These are phyloP conservation scores for Talaromyces sp. DNA, from an alignment of 2,329 filamentous ascomycete genomes.

Conservation along the genomic window DNA sequence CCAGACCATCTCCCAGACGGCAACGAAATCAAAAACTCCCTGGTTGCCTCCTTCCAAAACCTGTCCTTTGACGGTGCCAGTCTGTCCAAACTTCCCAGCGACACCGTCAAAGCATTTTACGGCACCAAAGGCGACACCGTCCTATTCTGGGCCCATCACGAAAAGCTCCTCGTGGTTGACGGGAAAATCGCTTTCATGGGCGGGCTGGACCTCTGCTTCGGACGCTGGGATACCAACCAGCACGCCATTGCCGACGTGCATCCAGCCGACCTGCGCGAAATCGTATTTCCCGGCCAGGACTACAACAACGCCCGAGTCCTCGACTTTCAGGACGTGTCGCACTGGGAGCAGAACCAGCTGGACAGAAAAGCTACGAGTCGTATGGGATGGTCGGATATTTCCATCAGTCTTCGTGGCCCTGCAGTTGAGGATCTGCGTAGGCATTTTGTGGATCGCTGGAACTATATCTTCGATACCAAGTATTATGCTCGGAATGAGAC, in stretches of 20 bases:
- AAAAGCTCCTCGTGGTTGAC: constrained; percentile 83
- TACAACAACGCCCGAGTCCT: constrained; percentile 85
- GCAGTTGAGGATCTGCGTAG: constrained; percentile 68
- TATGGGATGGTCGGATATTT: constrained; percentile 91
- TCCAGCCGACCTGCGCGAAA: constrained; percentile 67
- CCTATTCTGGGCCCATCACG: constrained; percentile 88
- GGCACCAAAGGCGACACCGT: constrained; percentile 76
- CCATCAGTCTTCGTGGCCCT: constrained; percentile 68
- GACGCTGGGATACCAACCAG: constrained; percentile 81
- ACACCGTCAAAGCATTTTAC: constrained; percentile 73
- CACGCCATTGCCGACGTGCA: constrained; percentile 83
- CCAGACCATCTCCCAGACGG: constrained; percentile 79
- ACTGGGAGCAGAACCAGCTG: constrained; percentile 83
- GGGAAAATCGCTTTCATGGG: constrained; percentile 83
- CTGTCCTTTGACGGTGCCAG: constrained; percentile 51
- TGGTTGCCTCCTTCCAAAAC: constrained; percentile 53
- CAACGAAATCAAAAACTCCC: constrained; percentile 57
- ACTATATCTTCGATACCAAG: constrained; percentile 81
- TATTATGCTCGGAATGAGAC: constrained; percentile 57
- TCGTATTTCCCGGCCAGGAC: constrained; percentile 83
- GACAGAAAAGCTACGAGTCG: constrained; percentile 72
- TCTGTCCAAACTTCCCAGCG: constrained; percentile 61
- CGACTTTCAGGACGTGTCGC: constrained; percentile 70
- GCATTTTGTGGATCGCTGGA: constrained; percentile 86
- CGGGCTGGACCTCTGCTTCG: constrained; percentile 81